A percentile compares a stretch with the other conserved stretches of the same genome.
These are phyloP conservation scores for Chlorokybus atmophyticus DNA, from an alignment of 139 green algal genomes.

Conservation along the genomic window DNA sequence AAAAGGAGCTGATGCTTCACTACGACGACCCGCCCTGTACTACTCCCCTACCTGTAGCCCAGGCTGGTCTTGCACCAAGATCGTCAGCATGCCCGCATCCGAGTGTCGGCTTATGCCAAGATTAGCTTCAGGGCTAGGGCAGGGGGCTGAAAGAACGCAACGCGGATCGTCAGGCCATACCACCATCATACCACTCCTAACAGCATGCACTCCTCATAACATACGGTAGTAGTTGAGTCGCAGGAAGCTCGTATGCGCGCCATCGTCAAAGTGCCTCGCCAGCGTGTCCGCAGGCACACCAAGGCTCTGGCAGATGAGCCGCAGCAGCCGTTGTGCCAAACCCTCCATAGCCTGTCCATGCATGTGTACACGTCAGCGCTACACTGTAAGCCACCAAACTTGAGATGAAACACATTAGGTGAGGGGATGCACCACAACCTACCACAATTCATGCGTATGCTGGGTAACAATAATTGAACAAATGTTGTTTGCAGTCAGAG, in stretches of 20 bases:
- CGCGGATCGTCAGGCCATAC: too few species aligned
- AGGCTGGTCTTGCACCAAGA: constrained; percentile 40
- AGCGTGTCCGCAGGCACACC: constrained; percentile 19
- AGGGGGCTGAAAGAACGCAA: too few species aligned
- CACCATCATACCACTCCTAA: too few species aligned
- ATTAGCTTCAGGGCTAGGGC: constrained; percentile 7
- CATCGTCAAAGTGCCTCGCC: constrained; percentile 9
- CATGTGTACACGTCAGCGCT: too few species aligned
- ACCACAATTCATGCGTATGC: too few species aligned
- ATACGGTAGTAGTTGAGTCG: constrained; percentile 46
- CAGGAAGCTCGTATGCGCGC: constrained; percentile 25
- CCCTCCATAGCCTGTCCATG: not conserved
- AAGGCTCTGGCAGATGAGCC: constrained; percentile 12
- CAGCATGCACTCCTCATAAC: too few species aligned
- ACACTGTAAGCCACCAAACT: too few species aligned
- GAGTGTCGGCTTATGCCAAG: constrained; percentile 43
- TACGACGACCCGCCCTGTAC: constrained; percentile 14
- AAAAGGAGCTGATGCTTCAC: too few species aligned
- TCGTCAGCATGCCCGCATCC: constrained; percentile 44
- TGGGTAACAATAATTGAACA: too few species aligned
- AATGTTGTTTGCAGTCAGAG: too few species aligned
- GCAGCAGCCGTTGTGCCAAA: constrained; percentile 1
- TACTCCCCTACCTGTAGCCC: constrained; percentile 30
- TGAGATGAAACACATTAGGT: too few species aligned
- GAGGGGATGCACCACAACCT: too few species aligned